phyloP scores from a whole-genome alignment of 805 yeast species.

The Kodamaea restingae region DNA sequence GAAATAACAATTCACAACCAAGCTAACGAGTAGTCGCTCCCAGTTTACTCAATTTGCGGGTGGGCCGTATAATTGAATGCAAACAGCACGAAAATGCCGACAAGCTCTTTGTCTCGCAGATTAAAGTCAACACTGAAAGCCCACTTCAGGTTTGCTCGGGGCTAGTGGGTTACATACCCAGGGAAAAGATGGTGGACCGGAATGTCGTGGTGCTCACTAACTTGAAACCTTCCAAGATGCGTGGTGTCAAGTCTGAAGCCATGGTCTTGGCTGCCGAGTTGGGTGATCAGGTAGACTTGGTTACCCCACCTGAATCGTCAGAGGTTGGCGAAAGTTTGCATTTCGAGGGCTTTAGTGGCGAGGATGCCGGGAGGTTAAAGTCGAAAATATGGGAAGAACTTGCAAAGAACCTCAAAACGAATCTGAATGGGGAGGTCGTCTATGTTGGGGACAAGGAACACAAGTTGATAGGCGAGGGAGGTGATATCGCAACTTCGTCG shows the following conservation, averaged over 20 bases:
- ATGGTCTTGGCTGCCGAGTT: constrained; percentile 61
- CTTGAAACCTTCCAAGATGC: constrained; percentile 57
- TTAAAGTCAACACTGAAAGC: constrained; percentile 24
- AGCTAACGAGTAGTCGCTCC: constrained; percentile 16
- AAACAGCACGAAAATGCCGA: constrained; percentile 55
- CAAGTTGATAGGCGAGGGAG: constrained; percentile 10
- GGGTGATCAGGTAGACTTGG: constrained; percentile 37
- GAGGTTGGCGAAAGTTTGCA: constrained; percentile 36
- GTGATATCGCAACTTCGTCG: constrained; percentile 1
- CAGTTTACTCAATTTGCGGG: constrained; percentile 25
- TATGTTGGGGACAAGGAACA: constrained; percentile 22
- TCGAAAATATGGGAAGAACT: constrained; percentile 33
- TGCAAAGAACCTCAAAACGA: constrained; percentile 25
- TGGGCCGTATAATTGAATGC: constrained; percentile 48
- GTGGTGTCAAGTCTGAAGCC: constrained; percentile 60
- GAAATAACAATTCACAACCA: background rate
- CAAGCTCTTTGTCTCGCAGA: constrained; percentile 52
- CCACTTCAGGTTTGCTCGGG: constrained; percentile 57
- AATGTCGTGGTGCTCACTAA: constrained; percentile 54
- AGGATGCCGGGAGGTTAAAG: constrained; percentile 25
- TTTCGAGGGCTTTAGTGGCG: constrained; percentile 27
- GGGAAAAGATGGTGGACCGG: constrained; percentile 32
- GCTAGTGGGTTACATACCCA: constrained; percentile 42
- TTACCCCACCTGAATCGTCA: constrained; percentile 38
- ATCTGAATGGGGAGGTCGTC: constrained; percentile 26